Percentiles rank a stretch among this genome's conserved stretches.
These are phyloP conservation scores for Epichloe baconii DNA, from an alignment of 2,329 filamentous ascomycete genomes.

Conservation along the genomic window DNA sequence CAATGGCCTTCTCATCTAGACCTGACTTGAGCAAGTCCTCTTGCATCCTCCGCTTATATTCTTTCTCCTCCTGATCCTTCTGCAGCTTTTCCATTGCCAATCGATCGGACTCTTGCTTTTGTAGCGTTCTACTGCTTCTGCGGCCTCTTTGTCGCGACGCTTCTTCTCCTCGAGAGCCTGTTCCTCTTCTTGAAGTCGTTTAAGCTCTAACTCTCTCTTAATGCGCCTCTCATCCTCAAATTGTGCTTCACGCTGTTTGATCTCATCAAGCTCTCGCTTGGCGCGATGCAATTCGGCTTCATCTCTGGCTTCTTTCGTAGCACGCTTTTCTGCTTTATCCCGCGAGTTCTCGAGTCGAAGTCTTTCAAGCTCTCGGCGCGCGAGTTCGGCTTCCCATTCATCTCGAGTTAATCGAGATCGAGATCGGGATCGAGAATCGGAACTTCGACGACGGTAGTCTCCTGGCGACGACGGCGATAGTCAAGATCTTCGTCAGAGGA, in stretches of 20 bases:
- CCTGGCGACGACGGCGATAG: constrained; percentile 15
- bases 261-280: constrained; percentile 34
- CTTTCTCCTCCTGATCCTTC: constrained; percentile 34
- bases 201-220: constrained; percentile 37
- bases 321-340: constrained; percentile 22
- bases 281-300: constrained; percentile 36
- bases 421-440: constrained; percentile 16
- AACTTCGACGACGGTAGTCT: constrained; percentile 14
- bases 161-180: constrained; percentile 31
- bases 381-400: constrained; percentile 26
- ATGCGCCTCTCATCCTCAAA: constrained; percentile 38
- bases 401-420: constrained; percentile 24
- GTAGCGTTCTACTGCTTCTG: constrained; percentile 37
- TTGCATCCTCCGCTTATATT: constrained; percentile 42
- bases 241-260: constrained; percentile 31
- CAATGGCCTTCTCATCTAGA: constrained; percentile 44
- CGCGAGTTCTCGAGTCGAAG: constrained; percentile 28
- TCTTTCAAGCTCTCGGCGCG: constrained; percentile 31
- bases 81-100: constrained; percentile 32
- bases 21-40: constrained; percentile 46
- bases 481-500: constrained; percentile 29
- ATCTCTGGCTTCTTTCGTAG: constrained; percentile 29
- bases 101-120: constrained; percentile 36
- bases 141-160: constrained; percentile 30
- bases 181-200: constrained; percentile 33